Evolutionary conservation across 371 early-diverging fungal species (phyloP).

Genomic region (Apophysomyces ossiformis): DNA sequence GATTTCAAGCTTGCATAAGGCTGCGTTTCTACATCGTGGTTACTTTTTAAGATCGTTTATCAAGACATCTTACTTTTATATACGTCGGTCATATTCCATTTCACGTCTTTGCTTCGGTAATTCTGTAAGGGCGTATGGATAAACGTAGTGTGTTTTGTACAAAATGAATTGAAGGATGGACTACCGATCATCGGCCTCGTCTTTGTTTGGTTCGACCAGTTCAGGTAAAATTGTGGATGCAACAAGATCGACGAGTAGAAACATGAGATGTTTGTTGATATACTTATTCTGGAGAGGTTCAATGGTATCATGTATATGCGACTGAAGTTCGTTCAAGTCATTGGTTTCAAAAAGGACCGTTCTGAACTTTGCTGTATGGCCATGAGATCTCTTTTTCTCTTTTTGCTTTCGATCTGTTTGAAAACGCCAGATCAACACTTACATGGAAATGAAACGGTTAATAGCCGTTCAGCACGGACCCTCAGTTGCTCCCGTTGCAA

Average conservation of each 20-base stretch:
- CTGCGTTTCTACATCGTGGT: too few relatives aligned
- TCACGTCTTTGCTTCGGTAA: too few relatives aligned
- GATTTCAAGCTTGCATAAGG: too few relatives aligned
- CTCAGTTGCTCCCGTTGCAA: constrained; percentile 41
- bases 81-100: too few relatives aligned
- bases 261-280: constrained; percentile 52
- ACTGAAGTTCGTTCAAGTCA: constrained; percentile 40
- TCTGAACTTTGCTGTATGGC: constrained; percentile 4
- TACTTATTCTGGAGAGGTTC: constrained; percentile 52
- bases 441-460: constrained; percentile 48
- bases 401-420: neutral
- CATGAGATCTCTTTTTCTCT: neutral
- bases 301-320: constrained; percentile 42
- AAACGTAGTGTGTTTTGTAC: neutral
- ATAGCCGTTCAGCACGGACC: constrained; percentile 43
- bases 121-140: too few relatives aligned
- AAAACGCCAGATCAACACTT: constrained; percentile 7
- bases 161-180: neutral
- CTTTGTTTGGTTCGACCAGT: constrained; percentile 16
- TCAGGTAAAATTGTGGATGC: constrained; percentile 46
- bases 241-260: constrained; percentile 46
- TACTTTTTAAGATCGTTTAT: too few relatives aligned
- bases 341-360: constrained; percentile 40
- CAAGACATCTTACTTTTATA: too few relatives aligned
- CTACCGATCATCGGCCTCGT: neutral